phyloP scores from a whole-genome alignment of 148 eudicot species.

The Tetragonia tetragonoides region DNA sequence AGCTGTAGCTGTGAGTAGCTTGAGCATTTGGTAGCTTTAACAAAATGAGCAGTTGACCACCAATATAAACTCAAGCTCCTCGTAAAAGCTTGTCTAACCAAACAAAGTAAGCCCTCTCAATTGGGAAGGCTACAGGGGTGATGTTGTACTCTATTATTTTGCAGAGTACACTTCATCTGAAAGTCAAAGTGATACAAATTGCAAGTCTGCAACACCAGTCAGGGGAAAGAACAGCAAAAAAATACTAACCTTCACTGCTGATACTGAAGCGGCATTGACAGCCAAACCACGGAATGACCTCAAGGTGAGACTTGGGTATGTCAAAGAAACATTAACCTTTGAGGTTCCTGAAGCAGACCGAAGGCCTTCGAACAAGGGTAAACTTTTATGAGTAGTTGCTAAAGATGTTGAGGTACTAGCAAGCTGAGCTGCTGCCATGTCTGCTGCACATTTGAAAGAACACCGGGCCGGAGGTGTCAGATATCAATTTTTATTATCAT shows the following conservation, averaged over 20 bases:
- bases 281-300: slow-evolving; percentile 49
- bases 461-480: background rate
- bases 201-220: too few relatives aligned
- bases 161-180: too few relatives aligned
- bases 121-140: too few relatives aligned
- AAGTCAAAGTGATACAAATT: too few relatives aligned
- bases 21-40: too few relatives aligned
- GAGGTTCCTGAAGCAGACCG: slow-evolving; percentile 27
- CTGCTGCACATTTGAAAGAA: slow-evolving; percentile 4
- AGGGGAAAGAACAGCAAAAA: too few relatives aligned
- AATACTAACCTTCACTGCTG: slow-evolving; percentile 57
- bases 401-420: slow-evolving; percentile 39
- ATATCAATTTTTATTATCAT: background rate
- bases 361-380: slow-evolving; percentile 51
- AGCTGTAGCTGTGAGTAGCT: too few relatives aligned
- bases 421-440: slow-evolving; percentile 66
- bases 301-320: slow-evolving; percentile 32
- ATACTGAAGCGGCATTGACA: slow-evolving; percentile 57
- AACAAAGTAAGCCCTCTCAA: too few relatives aligned
- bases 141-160: too few relatives aligned
- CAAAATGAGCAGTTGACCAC: too few relatives aligned
- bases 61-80: too few relatives aligned
- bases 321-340: slow-evolving; percentile 25
- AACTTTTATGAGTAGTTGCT: slow-evolving; percentile 22
- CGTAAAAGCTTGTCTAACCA: too few relatives aligned